These are phyloP conservation scores for Mucuna pruriens DNA, from an alignment of 306 rosid genomes.

Conservation along the genomic window DNA sequence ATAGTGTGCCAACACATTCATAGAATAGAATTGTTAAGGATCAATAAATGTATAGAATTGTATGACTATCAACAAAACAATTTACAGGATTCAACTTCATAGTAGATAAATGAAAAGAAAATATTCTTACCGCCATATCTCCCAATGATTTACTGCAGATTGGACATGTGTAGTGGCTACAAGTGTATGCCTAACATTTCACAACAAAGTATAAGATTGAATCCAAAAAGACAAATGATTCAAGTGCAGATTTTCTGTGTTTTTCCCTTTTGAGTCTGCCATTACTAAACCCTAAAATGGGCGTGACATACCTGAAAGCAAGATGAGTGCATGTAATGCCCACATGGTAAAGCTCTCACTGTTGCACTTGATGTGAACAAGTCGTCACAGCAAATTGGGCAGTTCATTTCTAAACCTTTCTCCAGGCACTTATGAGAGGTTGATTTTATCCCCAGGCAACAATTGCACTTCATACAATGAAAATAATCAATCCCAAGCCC, in stretches of 20 bases:
- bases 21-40: slow-evolving; percentile 10
- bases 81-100: slow-evolving; percentile 11
- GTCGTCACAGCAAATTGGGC: slow-evolving; percentile 98
- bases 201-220: slow-evolving; percentile 43
- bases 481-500: slow-evolving; percentile 96
- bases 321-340: slow-evolving; percentile 99
- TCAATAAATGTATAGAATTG: slow-evolving; percentile 17
- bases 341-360: slow-evolving; percentile 94
- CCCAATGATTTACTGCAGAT: slow-evolving; percentile 99
- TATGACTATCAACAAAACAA: slow-evolving; percentile 25
- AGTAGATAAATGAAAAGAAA: slow-evolving; percentile 24
- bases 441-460: slow-evolving; percentile 91
- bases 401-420: slow-evolving; percentile 93
- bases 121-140: slow-evolving; percentile 90
- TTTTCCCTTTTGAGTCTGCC: not conserved
- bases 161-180: slow-evolving; percentile 97
- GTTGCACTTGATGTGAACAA: slow-evolving; percentile 96
- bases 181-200: slow-evolving; percentile 83
- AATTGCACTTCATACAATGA: slow-evolving; percentile 98
- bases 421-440: slow-evolving; percentile 91
- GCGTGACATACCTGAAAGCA: slow-evolving; percentile 82
- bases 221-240: slow-evolving; percentile 25
- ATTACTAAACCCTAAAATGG: not conserved
- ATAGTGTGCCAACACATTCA: slow-evolving; percentile 14
- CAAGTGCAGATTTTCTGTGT: not conserved